Evolutionary conservation across 225 moss, liverwort and hornwort genomes (phyloP), one percentile per base, ranked within the genome.

Genomic region (Physcomitrellopsis africana): DNA sequence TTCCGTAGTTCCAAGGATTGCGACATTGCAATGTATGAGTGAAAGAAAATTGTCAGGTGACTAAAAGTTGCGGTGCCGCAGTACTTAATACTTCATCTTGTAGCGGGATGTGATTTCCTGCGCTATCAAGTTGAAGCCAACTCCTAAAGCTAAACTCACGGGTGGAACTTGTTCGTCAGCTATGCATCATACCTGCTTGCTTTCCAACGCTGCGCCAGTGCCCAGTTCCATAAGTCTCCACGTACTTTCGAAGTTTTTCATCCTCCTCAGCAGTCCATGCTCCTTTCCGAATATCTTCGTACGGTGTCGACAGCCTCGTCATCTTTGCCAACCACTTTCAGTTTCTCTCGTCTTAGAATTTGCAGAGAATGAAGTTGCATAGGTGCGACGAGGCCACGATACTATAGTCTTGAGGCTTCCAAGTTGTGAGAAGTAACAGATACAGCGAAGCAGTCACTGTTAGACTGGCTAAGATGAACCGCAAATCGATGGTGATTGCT

Each of bases 211-310:
- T 92, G 48, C 94, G 94, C 96, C 96, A 97, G 80, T 94, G 91
- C 13, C 96, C 91, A 52, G 96, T 97, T 67, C 96, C 96, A 70
- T 94, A 86, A 1, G 80, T 83, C 68, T 97, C 96, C 66, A 97
- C 94, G 63, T 97, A 94, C 72, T 89, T 91, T 37, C 90, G 86
- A 42, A 97, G 81, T 69, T 94, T 97, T 53, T 97, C 96, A 68
- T 97, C 96, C 80, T 97, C 96, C 80, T 97, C 96, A 12, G 94
- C 82, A 51, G 94, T 91, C 96, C 96, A 97, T 11, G 96, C 96
- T 32, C 96, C 96, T 79, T 97, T 97, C 22, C 96, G 89, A 53
- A 97, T 81, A 72, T 94, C 96, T 65, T 97, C 96, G 75, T 70
- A 83, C 27, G 89, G 82, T 80, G 91, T 94, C 46, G 94, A 82